Evolutionary conservation across 768 basidiomycete species (phyloP).

Genomic region (Tricholoma matsutake): DNA sequence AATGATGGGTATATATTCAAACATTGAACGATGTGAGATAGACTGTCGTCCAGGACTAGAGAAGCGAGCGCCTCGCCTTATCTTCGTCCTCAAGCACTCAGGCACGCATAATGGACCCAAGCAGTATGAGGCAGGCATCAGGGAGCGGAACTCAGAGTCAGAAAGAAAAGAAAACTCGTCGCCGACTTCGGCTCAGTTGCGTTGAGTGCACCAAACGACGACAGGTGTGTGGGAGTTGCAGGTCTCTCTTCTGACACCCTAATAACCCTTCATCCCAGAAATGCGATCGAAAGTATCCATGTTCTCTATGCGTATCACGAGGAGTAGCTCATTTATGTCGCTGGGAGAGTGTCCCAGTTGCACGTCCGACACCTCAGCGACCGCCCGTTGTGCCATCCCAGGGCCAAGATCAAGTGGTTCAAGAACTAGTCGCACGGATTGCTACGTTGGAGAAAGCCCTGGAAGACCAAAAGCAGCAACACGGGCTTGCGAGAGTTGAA

Average conservation of each 20-base stretch:
- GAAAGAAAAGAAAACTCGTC: constrained; percentile 49
- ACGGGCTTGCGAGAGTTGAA: constrained; percentile 10
- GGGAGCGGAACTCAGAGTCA: constrained; percentile 15
- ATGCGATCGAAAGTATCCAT: constrained; percentile 47
- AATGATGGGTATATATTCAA: background rate
- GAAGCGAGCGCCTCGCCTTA: background rate
- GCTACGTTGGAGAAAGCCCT: constrained; percentile 26
- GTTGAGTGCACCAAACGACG: constrained; percentile 55
- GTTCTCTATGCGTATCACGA: constrained; percentile 37
- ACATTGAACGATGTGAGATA: background rate
- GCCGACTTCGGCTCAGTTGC: constrained; percentile 49
- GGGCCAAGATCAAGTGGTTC: constrained; percentile 17
- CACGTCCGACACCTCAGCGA: constrained; percentile 39
- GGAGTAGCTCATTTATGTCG: constrained; percentile 44
- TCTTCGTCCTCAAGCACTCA: background rate
- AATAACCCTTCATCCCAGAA: constrained; percentile 31
- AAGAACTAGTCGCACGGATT: constrained; percentile 25
- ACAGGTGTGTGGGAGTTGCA: constrained; percentile 36
- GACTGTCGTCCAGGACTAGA: background rate
- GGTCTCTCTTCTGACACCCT: constrained; percentile 5
- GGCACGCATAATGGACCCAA: background rate
- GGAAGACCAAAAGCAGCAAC: constrained; percentile 10
- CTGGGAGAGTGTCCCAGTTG: constrained; percentile 42
- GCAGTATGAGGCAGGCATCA: background rate
- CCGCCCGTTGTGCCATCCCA: constrained; percentile 22